Percentiles rank a stretch among this genome's conserved stretches.
Conservation (phyloP, 768 basidiomycete genomes). For the Leccinum subgranulosum region DNA sequence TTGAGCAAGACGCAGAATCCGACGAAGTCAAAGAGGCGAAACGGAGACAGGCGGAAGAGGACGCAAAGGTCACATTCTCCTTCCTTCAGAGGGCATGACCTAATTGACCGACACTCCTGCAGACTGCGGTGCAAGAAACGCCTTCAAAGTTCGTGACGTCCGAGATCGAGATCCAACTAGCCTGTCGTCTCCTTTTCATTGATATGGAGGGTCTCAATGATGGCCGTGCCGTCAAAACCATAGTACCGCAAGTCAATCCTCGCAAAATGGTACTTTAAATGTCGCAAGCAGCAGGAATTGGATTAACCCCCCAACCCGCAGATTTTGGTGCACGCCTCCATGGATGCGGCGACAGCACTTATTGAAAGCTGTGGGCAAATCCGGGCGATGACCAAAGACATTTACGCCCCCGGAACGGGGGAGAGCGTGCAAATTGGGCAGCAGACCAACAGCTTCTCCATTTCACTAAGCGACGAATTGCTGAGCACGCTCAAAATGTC, state of each 20-base stretch:
- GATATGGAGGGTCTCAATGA: constrained; percentile 98
- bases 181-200: constrained; percentile 85
- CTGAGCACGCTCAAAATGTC: constrained; percentile 81
- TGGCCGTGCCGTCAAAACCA: constrained; percentile 94
- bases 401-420: constrained; percentile 73
- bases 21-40: constrained; percentile 76
- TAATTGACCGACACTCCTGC: constrained; percentile 13
- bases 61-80: constrained; percentile 53
- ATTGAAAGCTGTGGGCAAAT: constrained; percentile 80
- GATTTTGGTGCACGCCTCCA: constrained; percentile 86
- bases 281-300: not conserved
- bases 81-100: not conserved
- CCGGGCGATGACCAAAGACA: constrained; percentile 89
- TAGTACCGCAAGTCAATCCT: constrained; percentile 94
- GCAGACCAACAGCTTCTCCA: constrained; percentile 91
- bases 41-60: constrained; percentile 66
- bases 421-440: constrained; percentile 91
- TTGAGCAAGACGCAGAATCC: constrained; percentile 86
- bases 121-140: constrained; percentile 77
- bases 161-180: constrained; percentile 71
- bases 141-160: constrained; percentile 89
- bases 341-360: constrained; percentile 64
- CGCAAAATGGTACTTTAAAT: constrained; percentile 74
- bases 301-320: constrained; percentile 28
- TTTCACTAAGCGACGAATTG: constrained; percentile 89